These are phyloP conservation scores for Suhomyces bribrorum DNA, from an alignment of 1,139 yeast species.

Conservation along the genomic window DNA sequence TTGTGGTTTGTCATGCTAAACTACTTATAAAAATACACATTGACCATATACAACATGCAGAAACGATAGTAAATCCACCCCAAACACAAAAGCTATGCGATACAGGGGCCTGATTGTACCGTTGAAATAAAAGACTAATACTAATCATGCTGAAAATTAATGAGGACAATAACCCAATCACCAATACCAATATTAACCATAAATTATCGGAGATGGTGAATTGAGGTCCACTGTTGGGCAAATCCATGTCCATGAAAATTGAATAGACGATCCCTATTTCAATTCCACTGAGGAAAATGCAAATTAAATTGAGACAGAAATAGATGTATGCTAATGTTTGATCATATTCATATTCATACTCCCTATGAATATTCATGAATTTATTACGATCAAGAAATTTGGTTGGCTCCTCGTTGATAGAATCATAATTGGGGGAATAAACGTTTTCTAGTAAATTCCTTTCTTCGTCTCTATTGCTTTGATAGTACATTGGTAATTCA, in stretches of 20 bases:
- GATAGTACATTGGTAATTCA: conserved; percentile 3
- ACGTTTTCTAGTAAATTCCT: conserved; percentile 4
- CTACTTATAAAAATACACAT: conserved; percentile 11
- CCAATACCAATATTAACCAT: conserved; percentile 35
- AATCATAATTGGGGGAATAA: conserved; percentile 26
- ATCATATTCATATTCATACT: conserved; percentile 39
- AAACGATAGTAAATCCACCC: conserved; percentile 33
- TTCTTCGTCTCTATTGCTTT: conserved; percentile 5
- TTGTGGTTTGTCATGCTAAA: not conserved
- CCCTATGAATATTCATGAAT: conserved; percentile 19
- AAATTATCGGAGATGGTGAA: conserved; percentile 34
- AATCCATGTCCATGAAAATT: conserved; percentile 26
- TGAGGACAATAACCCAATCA: conserved; percentile 37
- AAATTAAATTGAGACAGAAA: conserved; percentile 37
- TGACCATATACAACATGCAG: conserved; percentile 28
- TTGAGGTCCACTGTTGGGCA: conserved; percentile 16
- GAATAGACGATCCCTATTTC: conserved; percentile 47
- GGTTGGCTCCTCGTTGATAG: conserved; percentile 36
- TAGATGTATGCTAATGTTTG: conserved; percentile 39
- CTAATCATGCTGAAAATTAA: conserved; percentile 36
- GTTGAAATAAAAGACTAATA: conserved; percentile 31
- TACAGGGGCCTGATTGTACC: conserved; percentile 30
- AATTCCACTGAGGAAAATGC: conserved; percentile 44
- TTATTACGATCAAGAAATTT: conserved; percentile 16
- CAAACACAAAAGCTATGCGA: conserved; percentile 31